These are phyloP conservation scores for Gossypium aridum DNA, from an alignment of 441 rosid genomes.

Conservation along the genomic window DNA sequence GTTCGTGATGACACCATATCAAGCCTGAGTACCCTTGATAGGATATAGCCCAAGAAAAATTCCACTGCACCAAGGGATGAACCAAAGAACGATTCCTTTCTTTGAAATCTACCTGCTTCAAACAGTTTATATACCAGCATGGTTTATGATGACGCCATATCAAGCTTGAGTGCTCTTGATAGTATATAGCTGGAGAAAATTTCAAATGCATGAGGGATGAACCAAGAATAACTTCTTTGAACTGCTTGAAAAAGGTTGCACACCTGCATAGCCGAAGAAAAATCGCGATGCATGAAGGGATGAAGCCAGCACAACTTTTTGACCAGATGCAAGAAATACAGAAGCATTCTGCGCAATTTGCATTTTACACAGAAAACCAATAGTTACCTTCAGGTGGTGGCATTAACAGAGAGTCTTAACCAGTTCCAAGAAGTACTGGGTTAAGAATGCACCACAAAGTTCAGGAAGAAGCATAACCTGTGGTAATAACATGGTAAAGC, in stretches of 20 bases:
- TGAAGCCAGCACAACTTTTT: neutral
- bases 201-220: neutral
- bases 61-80: neutral
- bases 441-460: constrained; percentile 69
- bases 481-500: constrained; percentile 10
- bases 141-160: constrained; percentile 58
- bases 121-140: constrained; percentile 51
- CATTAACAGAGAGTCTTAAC: constrained; percentile 72
- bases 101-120: neutral
- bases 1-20: neutral
- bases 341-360: constrained; percentile 69
- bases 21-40: neutral
- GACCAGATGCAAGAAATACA: constrained; percentile 50
- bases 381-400: constrained; percentile 59
- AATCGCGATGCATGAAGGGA: neutral
- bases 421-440: constrained; percentile 58
- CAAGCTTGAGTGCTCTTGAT: constrained; percentile 43
- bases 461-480: constrained; percentile 91
- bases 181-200: neutral
- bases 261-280: neutral
- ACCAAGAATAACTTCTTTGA: neutral
- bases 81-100: neutral
- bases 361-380: constrained; percentile 59
- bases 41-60: neutral
- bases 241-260: no score